A percentile compares a stretch with the other conserved stretches of the same genome.
Conservation (phyloP, 2,329 filamentous ascomycete genomes). For the Colletotrichum lini region DNA sequence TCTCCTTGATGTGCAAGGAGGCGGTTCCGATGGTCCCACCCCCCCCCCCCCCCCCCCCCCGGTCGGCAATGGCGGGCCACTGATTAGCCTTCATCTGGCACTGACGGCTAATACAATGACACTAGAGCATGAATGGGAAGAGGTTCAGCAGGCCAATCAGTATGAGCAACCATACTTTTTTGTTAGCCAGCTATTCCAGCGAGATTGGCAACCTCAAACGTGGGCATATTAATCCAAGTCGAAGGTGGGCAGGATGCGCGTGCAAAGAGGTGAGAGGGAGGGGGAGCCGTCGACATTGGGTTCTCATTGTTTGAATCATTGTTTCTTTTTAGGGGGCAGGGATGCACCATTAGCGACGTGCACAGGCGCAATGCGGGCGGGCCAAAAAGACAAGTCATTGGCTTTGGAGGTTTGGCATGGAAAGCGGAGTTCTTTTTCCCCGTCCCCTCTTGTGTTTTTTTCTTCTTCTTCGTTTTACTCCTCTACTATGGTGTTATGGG, state of each 20-base stretch:
- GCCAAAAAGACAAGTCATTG: conserved; percentile 39
- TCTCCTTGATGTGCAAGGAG: not conserved
- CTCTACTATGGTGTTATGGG: too few relatives aligned
- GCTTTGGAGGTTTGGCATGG: conserved; percentile 37
- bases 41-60: not conserved
- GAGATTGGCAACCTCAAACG: conserved; percentile 63
- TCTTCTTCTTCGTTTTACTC: conserved; percentile 1
- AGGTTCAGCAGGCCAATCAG: conserved; percentile 57
- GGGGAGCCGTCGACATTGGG: not conserved
- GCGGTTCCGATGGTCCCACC: not conserved
- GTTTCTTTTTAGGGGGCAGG: conserved; percentile 28
- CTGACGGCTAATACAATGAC: conserved; percentile 43
- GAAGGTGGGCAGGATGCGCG: conserved; percentile 21
- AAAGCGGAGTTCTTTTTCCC: conserved; percentile 27
- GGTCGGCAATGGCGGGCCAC: not conserved
- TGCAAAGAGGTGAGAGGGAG: conserved; percentile 3
- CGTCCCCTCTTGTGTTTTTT: not conserved
- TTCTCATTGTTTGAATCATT: conserved; percentile 11
- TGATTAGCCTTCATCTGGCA: not conserved
- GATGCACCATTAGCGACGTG: conserved; percentile 30
- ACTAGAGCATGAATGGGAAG: conserved; percentile 61
- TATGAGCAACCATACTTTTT: conserved; percentile 73
- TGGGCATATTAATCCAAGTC: conserved; percentile 45
- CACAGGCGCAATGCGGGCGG: conserved; percentile 38
- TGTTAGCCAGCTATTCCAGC: conserved; percentile 71